Evolutionary conservation across 176 grass and related monocot genomes (phyloP).

Genomic region (Avena sativa): DNA sequence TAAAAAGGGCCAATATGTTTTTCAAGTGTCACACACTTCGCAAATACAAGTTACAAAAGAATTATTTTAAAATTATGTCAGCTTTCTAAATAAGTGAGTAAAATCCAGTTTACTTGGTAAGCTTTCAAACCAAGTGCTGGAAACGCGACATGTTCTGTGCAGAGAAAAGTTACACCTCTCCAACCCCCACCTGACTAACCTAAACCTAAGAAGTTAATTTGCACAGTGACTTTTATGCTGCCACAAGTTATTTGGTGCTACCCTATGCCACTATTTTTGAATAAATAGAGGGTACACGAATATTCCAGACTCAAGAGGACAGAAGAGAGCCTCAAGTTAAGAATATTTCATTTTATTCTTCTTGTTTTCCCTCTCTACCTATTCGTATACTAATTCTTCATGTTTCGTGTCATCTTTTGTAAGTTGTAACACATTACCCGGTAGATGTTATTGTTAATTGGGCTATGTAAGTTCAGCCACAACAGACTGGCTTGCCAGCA

Average conservation of each 20-base stretch:
- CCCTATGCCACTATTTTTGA: neutral
- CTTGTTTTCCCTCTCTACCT: neutral
- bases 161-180: neutral
- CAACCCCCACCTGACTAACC: neutral
- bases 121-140: conserved; percentile 4
- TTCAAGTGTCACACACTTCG: neutral
- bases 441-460: neutral
- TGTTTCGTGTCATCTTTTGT: conserved; percentile 2
- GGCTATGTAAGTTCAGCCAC: neutral
- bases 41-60: neutral
- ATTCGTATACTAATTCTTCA: neutral
- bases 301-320: neutral
- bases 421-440: neutral
- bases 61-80: neutral
- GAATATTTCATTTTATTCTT: neutral
- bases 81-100: neutral
- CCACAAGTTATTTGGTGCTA: neutral
- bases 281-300: neutral
- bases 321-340: neutral
- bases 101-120: conserved; percentile 11
- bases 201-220: neutral
- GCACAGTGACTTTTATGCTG: neutral
- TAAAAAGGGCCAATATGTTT: neutral
- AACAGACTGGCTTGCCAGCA: neutral
- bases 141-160: neutral